phyloP scores from a whole-genome alignment of 192 early-diverging fungal genomes.

The Coemansia sp. region DNA sequence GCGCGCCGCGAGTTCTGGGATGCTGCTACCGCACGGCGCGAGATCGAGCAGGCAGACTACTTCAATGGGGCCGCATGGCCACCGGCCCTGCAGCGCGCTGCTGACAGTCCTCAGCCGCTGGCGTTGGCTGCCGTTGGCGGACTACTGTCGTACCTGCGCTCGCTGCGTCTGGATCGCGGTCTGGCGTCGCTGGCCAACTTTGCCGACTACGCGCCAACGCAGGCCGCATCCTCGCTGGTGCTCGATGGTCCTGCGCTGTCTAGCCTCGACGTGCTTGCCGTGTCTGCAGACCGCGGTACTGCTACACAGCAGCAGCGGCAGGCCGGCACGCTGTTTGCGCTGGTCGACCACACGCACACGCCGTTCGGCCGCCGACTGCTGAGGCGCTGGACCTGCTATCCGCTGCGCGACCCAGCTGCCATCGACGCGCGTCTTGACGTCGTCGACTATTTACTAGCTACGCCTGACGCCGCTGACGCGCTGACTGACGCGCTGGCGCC shows the following conservation, averaged over 20 bases:
- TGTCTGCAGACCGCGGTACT: slow-evolving; percentile 63
- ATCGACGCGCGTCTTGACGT: slow-evolving; percentile 88
- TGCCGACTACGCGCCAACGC: slow-evolving; percentile 78
- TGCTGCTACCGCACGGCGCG: slow-evolving; percentile 24
- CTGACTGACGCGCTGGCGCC: slow-evolving; percentile 47
- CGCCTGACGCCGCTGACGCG: slow-evolving; percentile 52
- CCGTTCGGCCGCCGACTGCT: slow-evolving; percentile 87
- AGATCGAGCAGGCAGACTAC: slow-evolving; percentile 32
- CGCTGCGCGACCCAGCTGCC: slow-evolving; percentile 60
- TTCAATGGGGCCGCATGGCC: slow-evolving; percentile 54
- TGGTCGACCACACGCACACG: slow-evolving; percentile 81
- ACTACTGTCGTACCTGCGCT: slow-evolving; percentile 82
- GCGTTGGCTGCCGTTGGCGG: slow-evolving; percentile 66
- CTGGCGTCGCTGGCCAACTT: slow-evolving; percentile 86
- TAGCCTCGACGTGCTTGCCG: slow-evolving; percentile 91
- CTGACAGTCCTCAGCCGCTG: slow-evolving; percentile 25
- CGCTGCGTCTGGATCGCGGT: slow-evolving; percentile 84
- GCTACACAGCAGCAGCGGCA: neutral
- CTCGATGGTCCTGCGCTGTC: slow-evolving; percentile 92
- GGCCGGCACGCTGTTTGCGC: slow-evolving; percentile 76
- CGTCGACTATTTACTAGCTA: slow-evolving; percentile 73
- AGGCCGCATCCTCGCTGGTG: slow-evolving; percentile 68
- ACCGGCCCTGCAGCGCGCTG: slow-evolving; percentile 38
- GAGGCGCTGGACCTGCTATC: slow-evolving; percentile 86
- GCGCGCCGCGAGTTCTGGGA: slow-evolving; percentile 56